These are phyloP conservation scores for Aspergillus versicolor DNA, from an alignment of 2,329 filamentous ascomycete genomes.

Conservation along the genomic window DNA sequence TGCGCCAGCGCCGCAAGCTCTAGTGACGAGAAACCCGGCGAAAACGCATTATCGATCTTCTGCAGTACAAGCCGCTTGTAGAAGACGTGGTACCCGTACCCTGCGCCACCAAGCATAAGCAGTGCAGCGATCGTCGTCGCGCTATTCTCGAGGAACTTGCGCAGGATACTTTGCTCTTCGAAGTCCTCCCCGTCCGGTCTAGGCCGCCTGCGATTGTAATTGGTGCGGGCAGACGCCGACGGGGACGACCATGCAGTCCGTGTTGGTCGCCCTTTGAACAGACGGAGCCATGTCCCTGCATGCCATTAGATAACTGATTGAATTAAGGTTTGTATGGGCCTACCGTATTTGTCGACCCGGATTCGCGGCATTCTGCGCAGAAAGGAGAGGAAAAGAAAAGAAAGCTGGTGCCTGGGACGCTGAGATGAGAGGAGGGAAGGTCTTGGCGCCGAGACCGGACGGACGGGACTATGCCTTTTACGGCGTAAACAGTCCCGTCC, in stretches of 20 bases:
- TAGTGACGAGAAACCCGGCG: constrained; percentile 84
- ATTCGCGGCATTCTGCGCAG: not conserved
- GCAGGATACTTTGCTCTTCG: not conserved
- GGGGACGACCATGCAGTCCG: not conserved
- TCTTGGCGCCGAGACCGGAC: not conserved
- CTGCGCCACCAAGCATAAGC: constrained; percentile 51
- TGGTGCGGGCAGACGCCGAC: not conserved
- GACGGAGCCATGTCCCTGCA: constrained; percentile 1
- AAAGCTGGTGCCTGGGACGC: not conserved
- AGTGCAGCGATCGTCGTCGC: constrained; percentile 5
- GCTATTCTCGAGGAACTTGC: constrained; percentile 10
- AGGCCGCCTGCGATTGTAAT: not conserved
- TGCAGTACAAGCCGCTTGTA: constrained; percentile 90
- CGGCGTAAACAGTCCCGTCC: too few species aligned
- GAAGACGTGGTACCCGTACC: constrained; percentile 73
- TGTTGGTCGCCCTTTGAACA: not conserved
- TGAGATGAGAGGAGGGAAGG: not conserved
- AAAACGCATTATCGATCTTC: constrained; percentile 91
- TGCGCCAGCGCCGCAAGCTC: constrained; percentile 65
- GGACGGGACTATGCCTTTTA: too few species aligned
- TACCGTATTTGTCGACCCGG: constrained; percentile 5
- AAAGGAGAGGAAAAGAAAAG: not conserved
- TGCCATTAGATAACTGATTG: not conserved
- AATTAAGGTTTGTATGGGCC: too few species aligned
- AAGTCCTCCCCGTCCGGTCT: not conserved